Evolutionary conservation across 2,329 filamentous ascomycete species (phyloP).

Genomic region (Aspergillus quadricinctus): DNA sequence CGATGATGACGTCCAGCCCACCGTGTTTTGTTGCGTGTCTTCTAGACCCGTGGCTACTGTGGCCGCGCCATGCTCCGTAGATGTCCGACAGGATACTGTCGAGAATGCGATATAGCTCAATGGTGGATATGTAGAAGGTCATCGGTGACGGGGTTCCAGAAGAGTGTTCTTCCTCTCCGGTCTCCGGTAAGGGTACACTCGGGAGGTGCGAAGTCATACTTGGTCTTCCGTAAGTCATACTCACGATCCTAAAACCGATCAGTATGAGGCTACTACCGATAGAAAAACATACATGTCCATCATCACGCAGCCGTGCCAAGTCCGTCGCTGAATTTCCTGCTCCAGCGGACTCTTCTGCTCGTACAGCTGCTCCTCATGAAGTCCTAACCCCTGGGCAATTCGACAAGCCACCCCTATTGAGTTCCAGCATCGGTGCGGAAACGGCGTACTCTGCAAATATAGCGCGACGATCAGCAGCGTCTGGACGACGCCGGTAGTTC

Average conservation of each 20-base stretch:
- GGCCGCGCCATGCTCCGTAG: conserved; percentile 28
- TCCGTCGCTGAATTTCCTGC: conserved; percentile 33
- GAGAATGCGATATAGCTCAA: conserved; percentile 27
- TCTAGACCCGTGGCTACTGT: conserved; percentile 5
- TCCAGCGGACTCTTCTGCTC: conserved; percentile 26
- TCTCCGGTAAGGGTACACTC: conserved; percentile 18
- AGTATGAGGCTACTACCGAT: background rate
- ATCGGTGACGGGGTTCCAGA: conserved; percentile 15
- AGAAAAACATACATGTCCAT: conserved; percentile 32
- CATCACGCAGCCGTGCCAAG: conserved; percentile 40
- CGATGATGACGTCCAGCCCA: conserved; percentile 24
- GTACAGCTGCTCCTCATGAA: conserved; percentile 30
- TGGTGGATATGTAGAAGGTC: conserved; percentile 24
- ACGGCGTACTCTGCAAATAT: conserved; percentile 40
- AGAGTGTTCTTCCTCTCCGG: conserved; percentile 5
- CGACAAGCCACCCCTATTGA: conserved; percentile 41
- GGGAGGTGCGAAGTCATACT: conserved; percentile 31
- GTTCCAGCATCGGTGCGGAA: conserved; percentile 42
- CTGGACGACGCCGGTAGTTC: conserved; percentile 40
- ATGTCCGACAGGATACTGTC: conserved; percentile 32
- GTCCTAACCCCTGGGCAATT: conserved; percentile 39
- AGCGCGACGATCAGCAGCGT: conserved; percentile 38
- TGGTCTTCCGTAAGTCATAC: conserved; percentile 37
- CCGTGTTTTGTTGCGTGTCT: conserved; percentile 10
- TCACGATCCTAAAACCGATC: conserved; percentile 25